Percentiles rank a stretch among this genome's conserved stretches.
Evolutionary conservation across 2,329 filamentous ascomycete genomes (phyloP).

Genomic region (Ophiostoma quercus): DNA sequence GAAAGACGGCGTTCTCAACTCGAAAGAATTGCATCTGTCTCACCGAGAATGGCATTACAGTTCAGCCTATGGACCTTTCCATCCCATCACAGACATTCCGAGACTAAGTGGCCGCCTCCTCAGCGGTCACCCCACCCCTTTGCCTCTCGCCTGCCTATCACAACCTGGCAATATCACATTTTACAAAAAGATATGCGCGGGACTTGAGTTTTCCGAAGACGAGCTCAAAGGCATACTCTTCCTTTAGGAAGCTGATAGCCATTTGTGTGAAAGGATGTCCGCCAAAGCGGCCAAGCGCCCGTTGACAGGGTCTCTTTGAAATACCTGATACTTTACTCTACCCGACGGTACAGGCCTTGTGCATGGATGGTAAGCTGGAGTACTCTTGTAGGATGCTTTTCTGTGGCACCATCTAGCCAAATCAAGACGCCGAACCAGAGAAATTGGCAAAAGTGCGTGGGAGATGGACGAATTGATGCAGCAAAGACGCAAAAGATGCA

Average conservation of each 20-base stretch:
- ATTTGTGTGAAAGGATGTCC: not conserved
- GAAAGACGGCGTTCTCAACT: not conserved
- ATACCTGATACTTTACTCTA: not conserved
- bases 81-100: not conserved
- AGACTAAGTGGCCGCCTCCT: not conserved
- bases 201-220: not conserved
- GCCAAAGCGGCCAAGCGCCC: not conserved
- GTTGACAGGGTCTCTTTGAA: not conserved
- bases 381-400: not conserved
- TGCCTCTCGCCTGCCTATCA: not conserved
- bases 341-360: not conserved
- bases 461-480: not conserved
- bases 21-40: not conserved
- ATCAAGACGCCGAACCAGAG: not conserved
- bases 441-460: not conserved
- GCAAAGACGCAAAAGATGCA: not conserved
- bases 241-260: not conserved
- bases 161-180: not conserved
- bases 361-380: not conserved
- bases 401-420: constrained; percentile 12
- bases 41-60: not conserved
- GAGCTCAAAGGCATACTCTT: not conserved
- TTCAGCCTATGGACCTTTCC: not conserved
- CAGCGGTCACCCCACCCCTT: not conserved
- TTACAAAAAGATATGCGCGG: not conserved